Conservation (phyloP, 1,284 basidiomycete species). For the Austroboletus novae-zelandiae region DNA sequence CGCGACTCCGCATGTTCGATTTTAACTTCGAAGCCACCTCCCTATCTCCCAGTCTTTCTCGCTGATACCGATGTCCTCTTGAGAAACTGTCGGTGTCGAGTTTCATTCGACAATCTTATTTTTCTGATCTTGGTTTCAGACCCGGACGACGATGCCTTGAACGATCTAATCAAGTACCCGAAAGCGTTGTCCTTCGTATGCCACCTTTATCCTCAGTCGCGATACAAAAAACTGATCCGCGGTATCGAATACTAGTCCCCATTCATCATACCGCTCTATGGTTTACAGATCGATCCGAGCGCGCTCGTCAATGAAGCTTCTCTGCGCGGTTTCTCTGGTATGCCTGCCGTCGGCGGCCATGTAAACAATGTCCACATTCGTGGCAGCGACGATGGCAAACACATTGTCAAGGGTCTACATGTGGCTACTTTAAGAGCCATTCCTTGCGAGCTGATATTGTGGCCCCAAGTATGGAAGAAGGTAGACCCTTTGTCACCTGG, state of each 20-base stretch:
- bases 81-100: slow-evolving; percentile 9
- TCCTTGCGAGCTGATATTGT: slow-evolving; percentile 13
- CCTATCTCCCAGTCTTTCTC: too few species aligned
- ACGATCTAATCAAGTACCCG: slow-evolving; percentile 3
- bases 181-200: slow-evolving; percentile 13
- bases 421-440: slow-evolving; percentile 7
- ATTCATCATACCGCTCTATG: slow-evolving; percentile 13
- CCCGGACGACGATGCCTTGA: slow-evolving; percentile 8
- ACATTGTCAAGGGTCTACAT: not conserved
- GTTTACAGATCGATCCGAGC: not conserved
- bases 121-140: slow-evolving; percentile 4
- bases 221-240: too few species aligned
- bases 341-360: slow-evolving; percentile 11
- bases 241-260: slow-evolving; percentile 5
- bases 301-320: slow-evolving; percentile 1
- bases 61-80: not conserved
- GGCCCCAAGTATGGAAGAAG: slow-evolving; percentile 9
- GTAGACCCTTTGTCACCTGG: slow-evolving; percentile 3
- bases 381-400: slow-evolving; percentile 4
- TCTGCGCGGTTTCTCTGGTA: slow-evolving; percentile 11
- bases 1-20: slow-evolving; percentile 11
- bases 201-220: not conserved
- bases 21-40: not conserved
- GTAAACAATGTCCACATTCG: slow-evolving; percentile 13
- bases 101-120: not conserved